Evolutionary conservation across 768 basidiomycete species (phyloP).

Genomic region (Trametes cingulata): DNA sequence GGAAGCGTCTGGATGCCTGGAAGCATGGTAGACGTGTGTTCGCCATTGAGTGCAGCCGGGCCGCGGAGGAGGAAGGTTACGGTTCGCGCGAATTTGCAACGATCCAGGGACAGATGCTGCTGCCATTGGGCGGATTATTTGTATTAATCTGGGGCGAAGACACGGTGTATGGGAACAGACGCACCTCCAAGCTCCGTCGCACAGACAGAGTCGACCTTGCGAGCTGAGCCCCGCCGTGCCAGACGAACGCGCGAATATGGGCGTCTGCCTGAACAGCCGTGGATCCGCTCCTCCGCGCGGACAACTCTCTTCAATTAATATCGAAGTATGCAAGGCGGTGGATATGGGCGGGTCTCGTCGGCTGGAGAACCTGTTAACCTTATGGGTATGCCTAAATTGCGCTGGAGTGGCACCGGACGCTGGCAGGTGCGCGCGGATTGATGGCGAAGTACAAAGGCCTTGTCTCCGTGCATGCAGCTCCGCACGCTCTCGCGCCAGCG

Average conservation of each 20-base stretch:
- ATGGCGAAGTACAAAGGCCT: conserved; percentile 10
- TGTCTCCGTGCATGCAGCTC: background rate
- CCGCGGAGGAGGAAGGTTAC: conserved; percentile 15
- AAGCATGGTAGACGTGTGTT: conserved; percentile 20
- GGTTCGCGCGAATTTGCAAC: conserved; percentile 12
- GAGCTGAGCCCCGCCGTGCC: background rate
- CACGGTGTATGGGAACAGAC: conserved; percentile 16
- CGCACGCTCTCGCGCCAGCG: background rate
- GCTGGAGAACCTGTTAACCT: conserved; percentile 9
- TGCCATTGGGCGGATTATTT: conserved; percentile 5
- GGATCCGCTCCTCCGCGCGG: background rate
- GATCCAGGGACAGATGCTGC: conserved; percentile 13
- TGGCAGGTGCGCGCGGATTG: conserved; percentile 6
- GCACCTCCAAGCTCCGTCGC: background rate
- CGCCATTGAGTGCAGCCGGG: conserved; percentile 18
- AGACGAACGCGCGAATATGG: background rate
- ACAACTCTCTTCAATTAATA: background rate
- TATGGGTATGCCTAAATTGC: conserved; percentile 16
- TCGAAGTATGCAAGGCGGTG: background rate
- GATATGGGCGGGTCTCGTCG: background rate
- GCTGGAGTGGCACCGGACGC: background rate
- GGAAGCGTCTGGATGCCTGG: conserved; percentile 14
- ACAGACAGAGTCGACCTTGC: background rate
- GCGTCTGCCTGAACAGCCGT: background rate
- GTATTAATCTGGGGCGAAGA: conserved; percentile 3